Percentiles rank a stretch among this genome's conserved stretches.
These are phyloP conservation scores for Xylaria sp. DNA, from an alignment of 2,329 filamentous ascomycete genomes.

Conservation along the genomic window DNA sequence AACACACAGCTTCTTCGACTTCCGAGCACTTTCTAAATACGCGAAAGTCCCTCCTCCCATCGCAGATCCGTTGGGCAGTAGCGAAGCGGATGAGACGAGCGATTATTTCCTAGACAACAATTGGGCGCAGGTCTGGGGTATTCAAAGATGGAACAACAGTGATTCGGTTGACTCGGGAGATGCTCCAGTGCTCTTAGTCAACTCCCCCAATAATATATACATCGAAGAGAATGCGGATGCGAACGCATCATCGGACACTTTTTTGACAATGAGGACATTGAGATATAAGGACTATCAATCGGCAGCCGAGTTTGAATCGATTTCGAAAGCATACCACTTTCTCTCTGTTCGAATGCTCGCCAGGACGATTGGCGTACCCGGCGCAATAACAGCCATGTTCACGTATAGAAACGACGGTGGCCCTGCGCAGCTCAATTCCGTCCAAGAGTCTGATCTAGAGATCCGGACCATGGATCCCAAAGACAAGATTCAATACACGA, in stretches of 20 bases:
- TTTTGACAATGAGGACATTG: constrained; percentile 60
- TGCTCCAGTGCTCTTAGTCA: constrained; percentile 53
- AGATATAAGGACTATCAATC: constrained; percentile 59
- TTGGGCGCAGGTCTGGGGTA: constrained; percentile 50
- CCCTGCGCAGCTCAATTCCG: constrained; percentile 50
- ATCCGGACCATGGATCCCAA: constrained; percentile 60
- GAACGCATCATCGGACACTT: constrained; percentile 55
- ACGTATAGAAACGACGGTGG: constrained; percentile 58
- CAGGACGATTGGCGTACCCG: constrained; percentile 59
- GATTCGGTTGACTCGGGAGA: constrained; percentile 43
- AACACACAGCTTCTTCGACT: constrained; percentile 63
- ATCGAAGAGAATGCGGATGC: constrained; percentile 56
- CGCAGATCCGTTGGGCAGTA: constrained; percentile 46
- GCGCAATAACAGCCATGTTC: constrained; percentile 65
- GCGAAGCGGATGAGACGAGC: constrained; percentile 46
- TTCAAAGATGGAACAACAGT: constrained; percentile 54
- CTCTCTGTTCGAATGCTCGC: constrained; percentile 63
- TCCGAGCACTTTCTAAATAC: constrained; percentile 56
- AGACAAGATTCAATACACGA: constrained; percentile 65
- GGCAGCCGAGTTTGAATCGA: constrained; percentile 60
- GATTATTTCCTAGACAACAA: constrained; percentile 48
- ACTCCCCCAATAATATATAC: constrained; percentile 58
- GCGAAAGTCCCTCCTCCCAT: constrained; percentile 50
- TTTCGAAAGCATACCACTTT: constrained; percentile 52
- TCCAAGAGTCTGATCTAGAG: constrained; percentile 66